A percentile compares a stretch with the other conserved stretches of the same genome.
Evolutionary conservation across 2,329 filamentous ascomycete species (phyloP).

Genomic region (Cladosporium oxysporum): DNA sequence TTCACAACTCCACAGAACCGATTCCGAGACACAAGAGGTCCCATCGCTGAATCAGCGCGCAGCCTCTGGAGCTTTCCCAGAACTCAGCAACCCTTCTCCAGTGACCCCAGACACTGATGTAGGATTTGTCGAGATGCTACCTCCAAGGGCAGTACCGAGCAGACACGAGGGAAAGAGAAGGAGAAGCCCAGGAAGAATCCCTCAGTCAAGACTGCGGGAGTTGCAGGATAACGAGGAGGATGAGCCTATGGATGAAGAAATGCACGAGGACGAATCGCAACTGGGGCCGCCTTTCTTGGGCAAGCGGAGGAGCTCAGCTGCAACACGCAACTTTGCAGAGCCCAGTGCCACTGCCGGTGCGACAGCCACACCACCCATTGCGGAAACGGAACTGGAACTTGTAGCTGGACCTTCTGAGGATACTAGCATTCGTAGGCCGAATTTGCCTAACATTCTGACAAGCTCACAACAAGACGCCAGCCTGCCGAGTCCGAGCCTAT

Average conservation of each 20-base stretch:
- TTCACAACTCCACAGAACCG: constrained; percentile 34
- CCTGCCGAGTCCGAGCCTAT: constrained; percentile 90
- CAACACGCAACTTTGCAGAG: constrained; percentile 19
- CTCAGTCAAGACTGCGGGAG: constrained; percentile 32
- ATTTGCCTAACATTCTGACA: constrained; percentile 62
- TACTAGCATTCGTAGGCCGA: constrained; percentile 27
- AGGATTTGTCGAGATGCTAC: constrained; percentile 20
- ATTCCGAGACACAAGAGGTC: constrained; percentile 31
- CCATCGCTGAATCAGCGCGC: constrained; percentile 32
- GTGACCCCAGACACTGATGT: constrained; percentile 39
- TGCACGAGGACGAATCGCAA: constrained; percentile 34
- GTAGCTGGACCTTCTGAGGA: constrained; percentile 31
- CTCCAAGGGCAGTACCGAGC: constrained; percentile 25
- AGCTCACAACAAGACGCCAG: constrained; percentile 82
- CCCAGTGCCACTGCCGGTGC: constrained; percentile 22
- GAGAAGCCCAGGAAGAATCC: constrained; percentile 24
- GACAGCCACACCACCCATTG: constrained; percentile 72
- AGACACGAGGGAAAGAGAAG: constrained; percentile 25
- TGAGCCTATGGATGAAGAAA: constrained; percentile 33
- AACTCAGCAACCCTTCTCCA: constrained; percentile 28
- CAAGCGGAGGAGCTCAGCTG: constrained; percentile 22
- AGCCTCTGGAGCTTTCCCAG: constrained; percentile 25
- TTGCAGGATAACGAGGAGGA: constrained; percentile 31
- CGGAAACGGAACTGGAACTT: constrained; percentile 69
- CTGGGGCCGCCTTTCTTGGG: constrained; percentile 30